These are phyloP conservation scores for Ustilago trichophora DNA, from an alignment of 1,284 basidiomycete genomes.

Conservation along the genomic window DNA sequence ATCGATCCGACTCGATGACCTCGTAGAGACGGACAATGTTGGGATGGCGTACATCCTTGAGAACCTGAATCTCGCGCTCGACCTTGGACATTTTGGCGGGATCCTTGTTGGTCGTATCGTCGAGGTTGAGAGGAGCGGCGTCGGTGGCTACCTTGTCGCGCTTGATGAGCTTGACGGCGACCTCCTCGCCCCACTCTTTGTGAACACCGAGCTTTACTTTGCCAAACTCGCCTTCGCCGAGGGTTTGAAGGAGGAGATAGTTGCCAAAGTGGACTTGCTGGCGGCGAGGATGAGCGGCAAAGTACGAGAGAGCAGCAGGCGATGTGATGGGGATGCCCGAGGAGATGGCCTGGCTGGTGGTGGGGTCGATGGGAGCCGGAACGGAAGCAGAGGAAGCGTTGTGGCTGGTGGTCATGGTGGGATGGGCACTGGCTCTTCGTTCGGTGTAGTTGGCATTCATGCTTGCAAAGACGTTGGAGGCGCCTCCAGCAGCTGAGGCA, in stretches of 20 bases:
- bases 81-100: slow-evolving; percentile 88
- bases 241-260: slow-evolving; percentile 65
- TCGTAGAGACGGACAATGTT: slow-evolving; percentile 99
- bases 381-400: background rate
- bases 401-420: slow-evolving; percentile 48
- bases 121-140: slow-evolving; percentile 42
- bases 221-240: slow-evolving; percentile 94
- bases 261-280: slow-evolving; percentile 67
- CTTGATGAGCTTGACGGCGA: slow-evolving; percentile 98
- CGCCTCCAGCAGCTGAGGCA: slow-evolving; percentile 6
- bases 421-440: slow-evolving; percentile 60
- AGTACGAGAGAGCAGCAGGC: slow-evolving; percentile 64
- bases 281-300: slow-evolving; percentile 64
- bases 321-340: slow-evolving; percentile 63
- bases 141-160: slow-evolving; percentile 88
- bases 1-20: slow-evolving; percentile 99
- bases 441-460: slow-evolving; percentile 51
- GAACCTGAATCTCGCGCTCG: slow-evolving; percentile 94
- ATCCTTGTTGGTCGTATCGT: slow-evolving; percentile 45
- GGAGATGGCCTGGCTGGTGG: slow-evolving; percentile 50
- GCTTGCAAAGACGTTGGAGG: slow-evolving; percentile 43
- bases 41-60: slow-evolving; percentile 91
- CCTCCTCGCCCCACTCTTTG: slow-evolving; percentile 91
- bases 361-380: slow-evolving; percentile 39
- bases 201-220: slow-evolving; percentile 99